A percentile compares a stretch with the other conserved stretches of the same genome.
phyloP scores from a whole-genome alignment of 139 green algal genomes.

The Picochlorum sp. region DNA sequence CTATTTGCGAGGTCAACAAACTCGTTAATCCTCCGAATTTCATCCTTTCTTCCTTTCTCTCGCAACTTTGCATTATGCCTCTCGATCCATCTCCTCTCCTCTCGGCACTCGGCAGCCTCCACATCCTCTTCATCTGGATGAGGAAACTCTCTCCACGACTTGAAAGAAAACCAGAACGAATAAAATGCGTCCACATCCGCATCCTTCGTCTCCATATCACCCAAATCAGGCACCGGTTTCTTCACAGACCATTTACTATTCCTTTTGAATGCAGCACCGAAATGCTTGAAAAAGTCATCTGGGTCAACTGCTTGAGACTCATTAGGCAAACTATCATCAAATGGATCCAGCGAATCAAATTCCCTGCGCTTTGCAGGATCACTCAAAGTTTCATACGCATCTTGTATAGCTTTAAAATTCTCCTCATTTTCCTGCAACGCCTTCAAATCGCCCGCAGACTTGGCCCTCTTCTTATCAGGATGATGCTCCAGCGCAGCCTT shows the following conservation, averaged over 20 bases:
- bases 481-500: conserved; percentile 76
- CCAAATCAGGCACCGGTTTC: conserved; percentile 65
- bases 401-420: conserved; percentile 80
- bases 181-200: conserved; percentile 79
- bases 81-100: conserved; percentile 88
- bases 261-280: conserved; percentile 84
- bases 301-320: conserved; percentile 38
- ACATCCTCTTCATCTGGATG: conserved; percentile 93
- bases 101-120: conserved; percentile 46
- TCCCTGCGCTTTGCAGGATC: conserved; percentile 69
- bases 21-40: conserved; percentile 66
- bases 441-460: conserved; percentile 25
- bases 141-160: conserved; percentile 92
- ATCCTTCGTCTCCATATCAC: conserved; percentile 44
- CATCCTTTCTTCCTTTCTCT: conserved; percentile 92
- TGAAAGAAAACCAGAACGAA: conserved; percentile 91
- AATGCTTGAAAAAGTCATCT: conserved; percentile 88
- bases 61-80: conserved; percentile 87
- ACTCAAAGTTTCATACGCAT: conserved; percentile 72
- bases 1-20: conserved; percentile 84
- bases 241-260: conserved; percentile 72
- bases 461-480: conserved; percentile 73
- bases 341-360: conserved; percentile 88
- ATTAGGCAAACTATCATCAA: conserved; percentile 85
- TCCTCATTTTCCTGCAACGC: conserved; percentile 49